Evolutionary conservation across 164 flowering plant genomes (phyloP).

Genomic region (Aristolochia contorta): DNA sequence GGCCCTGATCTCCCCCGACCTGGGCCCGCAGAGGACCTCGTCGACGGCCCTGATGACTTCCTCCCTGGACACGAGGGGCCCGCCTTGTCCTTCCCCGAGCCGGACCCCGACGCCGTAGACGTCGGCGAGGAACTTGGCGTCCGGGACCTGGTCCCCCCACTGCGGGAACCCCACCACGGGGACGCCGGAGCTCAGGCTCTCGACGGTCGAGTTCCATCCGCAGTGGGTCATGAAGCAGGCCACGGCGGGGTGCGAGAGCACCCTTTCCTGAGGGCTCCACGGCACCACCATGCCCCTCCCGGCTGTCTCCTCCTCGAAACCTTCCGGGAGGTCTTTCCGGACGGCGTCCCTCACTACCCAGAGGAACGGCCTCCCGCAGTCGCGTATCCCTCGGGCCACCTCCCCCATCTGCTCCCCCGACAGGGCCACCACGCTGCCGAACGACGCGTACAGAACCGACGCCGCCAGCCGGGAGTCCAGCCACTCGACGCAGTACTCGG

Average conservation of each 20-base stretch:
- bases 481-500: constrained; percentile 39
- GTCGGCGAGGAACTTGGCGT: constrained; percentile 54
- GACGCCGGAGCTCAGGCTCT: constrained; percentile 40
- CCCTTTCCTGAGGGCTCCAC: constrained; percentile 66
- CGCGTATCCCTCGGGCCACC: constrained; percentile 43
- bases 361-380: constrained; percentile 33
- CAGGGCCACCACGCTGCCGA: constrained; percentile 42
- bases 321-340: constrained; percentile 29
- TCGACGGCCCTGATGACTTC: constrained; percentile 45
- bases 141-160: constrained; percentile 68
- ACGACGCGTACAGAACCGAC: constrained; percentile 58
- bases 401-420: constrained; percentile 47
- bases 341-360: constrained; percentile 51
- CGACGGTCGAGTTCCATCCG: constrained; percentile 78
- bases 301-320: constrained; percentile 34
- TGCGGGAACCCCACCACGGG: constrained; percentile 54
- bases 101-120: constrained; percentile 44
- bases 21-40: constrained; percentile 37
- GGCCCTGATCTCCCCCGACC: constrained; percentile 45
- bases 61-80: constrained; percentile 27
- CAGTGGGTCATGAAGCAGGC: constrained; percentile 69
- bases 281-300: constrained; percentile 47
- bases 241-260: constrained; percentile 47
- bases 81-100: constrained; percentile 23
- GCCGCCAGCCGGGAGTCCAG: constrained; percentile 32